A percentile compares a stretch with the other conserved stretches of the same genome.
Evolutionary conservation across 2,329 filamentous ascomycete genomes (phyloP).

Genomic region (Xylaria hypoxylon): DNA sequence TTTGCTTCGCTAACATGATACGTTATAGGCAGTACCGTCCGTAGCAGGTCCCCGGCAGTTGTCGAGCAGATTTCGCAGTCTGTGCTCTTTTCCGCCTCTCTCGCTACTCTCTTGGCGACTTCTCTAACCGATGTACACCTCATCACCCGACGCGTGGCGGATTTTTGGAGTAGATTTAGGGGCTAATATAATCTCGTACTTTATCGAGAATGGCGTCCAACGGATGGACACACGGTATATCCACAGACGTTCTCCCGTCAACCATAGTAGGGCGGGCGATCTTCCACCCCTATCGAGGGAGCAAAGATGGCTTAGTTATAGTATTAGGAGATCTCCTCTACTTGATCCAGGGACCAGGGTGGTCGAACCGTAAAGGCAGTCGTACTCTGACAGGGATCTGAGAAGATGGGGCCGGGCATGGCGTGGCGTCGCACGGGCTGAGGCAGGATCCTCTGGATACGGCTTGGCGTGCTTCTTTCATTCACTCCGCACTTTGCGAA

Average conservation of each 20-base stretch:
- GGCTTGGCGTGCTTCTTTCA: not conserved
- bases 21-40: not conserved
- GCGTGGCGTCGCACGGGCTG: not conserved
- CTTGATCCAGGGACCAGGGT: not conserved
- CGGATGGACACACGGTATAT: not conserved
- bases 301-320: not conserved
- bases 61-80: not conserved
- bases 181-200: not conserved
- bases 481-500: constrained; percentile 16
- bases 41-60: not conserved
- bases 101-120: not conserved
- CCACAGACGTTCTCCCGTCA: no score
- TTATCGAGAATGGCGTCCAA: not conserved
- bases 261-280: not conserved
- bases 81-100: not conserved
- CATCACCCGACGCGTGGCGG: not conserved
- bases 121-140: not conserved
- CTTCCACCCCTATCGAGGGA: not conserved
- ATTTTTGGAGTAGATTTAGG: not conserved
- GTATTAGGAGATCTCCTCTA: not conserved
- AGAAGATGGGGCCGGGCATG: not conserved
- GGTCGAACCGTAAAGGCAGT: not conserved
- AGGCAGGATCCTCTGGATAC: not conserved
- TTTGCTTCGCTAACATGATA: not conserved
- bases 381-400: not conserved